Conservation (phyloP, 2,329 filamentous ascomycete species). For the Fusarium miscanthi region DNA sequence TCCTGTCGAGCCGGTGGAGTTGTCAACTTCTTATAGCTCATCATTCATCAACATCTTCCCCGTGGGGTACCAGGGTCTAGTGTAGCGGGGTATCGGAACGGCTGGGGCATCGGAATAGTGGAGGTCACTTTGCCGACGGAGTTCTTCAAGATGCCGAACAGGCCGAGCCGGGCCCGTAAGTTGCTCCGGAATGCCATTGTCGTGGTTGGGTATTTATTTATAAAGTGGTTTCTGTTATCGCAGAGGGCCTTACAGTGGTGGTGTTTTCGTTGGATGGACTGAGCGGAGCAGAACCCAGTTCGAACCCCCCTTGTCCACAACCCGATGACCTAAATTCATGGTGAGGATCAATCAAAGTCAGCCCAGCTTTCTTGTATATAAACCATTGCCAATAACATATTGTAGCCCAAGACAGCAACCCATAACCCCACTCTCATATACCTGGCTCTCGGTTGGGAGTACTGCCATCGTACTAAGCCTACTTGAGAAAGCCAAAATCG, state of each 20-base stretch:
- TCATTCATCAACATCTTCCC: not conserved
- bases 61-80: not conserved
- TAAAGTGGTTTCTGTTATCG: accelerated
- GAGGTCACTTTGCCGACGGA: not conserved
- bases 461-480: too few species aligned
- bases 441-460: too few species aligned
- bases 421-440: too few species aligned
- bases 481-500: too few species aligned
- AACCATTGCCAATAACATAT: too few species aligned
- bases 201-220: accelerated
- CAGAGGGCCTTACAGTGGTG: too few species aligned
- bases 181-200: accelerated
- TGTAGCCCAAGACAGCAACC: too few species aligned
- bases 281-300: not conserved
- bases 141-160: not conserved
- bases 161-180: not conserved
- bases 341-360: too few species aligned
- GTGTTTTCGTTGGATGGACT: accelerated
- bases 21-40: not conserved
- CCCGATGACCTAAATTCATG: not conserved
- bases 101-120: not conserved
- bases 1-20: accelerated
- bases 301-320: not conserved
- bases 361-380: too few species aligned
- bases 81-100: not conserved